Conservation (phyloP, 2,329 filamentous ascomycete genomes). For the Furcasterigmium sp. region DNA sequence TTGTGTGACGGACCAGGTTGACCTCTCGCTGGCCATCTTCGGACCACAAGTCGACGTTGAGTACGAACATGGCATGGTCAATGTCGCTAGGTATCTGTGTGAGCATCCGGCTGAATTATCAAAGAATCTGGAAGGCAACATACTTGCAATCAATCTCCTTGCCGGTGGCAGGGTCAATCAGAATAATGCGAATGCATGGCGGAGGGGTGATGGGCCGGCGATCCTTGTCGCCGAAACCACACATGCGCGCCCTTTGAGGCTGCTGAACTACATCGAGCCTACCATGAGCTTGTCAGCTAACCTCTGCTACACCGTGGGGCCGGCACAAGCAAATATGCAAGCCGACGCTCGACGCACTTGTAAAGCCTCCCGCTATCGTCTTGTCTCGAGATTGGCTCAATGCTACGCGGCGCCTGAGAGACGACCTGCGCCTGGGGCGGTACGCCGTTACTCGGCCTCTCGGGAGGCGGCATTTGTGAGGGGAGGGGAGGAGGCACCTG, state of each 20-base stretch:
- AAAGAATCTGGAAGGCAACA: conserved; percentile 21
- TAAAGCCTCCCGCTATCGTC: conserved; percentile 1
- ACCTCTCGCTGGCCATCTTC: conserved; percentile 61
- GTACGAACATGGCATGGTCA: conserved; percentile 44
- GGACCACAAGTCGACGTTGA: conserved; percentile 64
- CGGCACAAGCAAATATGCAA: neutral
- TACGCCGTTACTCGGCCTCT: conserved; percentile 8
- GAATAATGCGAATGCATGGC: conserved; percentile 79
- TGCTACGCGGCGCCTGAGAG: conserved; percentile 1
- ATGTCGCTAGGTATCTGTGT: conserved; percentile 49
- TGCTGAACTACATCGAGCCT: conserved; percentile 83
- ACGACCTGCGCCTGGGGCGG: conserved; percentile 2
- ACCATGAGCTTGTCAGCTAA: neutral
- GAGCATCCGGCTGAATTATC: conserved; percentile 1
- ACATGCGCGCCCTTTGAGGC: conserved; percentile 91
- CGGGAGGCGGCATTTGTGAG: conserved; percentile 5
- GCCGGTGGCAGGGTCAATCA: conserved; percentile 68
- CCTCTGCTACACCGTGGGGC: neutral
- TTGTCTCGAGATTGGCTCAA: conserved; percentile 2
- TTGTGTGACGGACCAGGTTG: conserved; percentile 59
- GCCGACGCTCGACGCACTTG: neutral
- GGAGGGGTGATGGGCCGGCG: conserved; percentile 93
- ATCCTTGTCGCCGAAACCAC: conserved; percentile 98
- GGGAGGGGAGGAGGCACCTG: neutral
- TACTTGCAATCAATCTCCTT: conserved; percentile 83